Conservation (phyloP, 345 rosid genomes). For the Ceriops decandra region DNA sequence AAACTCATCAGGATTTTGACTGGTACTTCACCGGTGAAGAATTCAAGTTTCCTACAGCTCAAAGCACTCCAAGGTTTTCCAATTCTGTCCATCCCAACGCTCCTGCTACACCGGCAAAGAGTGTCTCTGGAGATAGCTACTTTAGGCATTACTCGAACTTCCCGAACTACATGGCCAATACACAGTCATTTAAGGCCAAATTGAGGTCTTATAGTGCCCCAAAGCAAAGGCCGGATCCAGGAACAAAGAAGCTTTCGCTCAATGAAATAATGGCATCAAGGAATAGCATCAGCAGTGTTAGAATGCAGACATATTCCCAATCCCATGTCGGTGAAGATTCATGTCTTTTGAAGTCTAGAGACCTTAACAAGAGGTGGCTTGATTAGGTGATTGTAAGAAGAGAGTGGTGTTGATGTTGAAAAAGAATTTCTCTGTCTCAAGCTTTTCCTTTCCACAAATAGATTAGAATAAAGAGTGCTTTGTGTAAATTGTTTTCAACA, state of each 20-base stretch:
- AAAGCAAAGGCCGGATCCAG: constrained; percentile 74
- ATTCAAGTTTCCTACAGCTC: constrained; percentile 20
- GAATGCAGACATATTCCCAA: constrained; percentile 51
- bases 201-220: constrained; percentile 87
- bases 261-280: constrained; percentile 76
- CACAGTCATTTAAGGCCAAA: constrained; percentile 73
- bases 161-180: constrained; percentile 86
- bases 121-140: constrained; percentile 54
- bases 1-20: constrained; percentile 13
- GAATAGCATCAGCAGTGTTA: constrained; percentile 67
- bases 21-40: constrained; percentile 30
- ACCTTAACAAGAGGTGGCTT: neutral
- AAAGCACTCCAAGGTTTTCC: constrained; percentile 29
- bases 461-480: constrained; percentile 23
- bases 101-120: constrained; percentile 64
- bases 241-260: constrained; percentile 44
- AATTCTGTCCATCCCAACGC: constrained; percentile 15
- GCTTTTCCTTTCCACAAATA: constrained; percentile 6
- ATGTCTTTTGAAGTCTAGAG: neutral
- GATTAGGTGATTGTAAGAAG: neutral
- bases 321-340: constrained; percentile 19
- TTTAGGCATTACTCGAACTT: constrained; percentile 42
- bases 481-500: constrained; percentile 30
- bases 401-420: neutral
- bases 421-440: neutral